Evolutionary conservation across 2,329 filamentous ascomycete species (phyloP).

Genomic region (Onygena corvina): DNA sequence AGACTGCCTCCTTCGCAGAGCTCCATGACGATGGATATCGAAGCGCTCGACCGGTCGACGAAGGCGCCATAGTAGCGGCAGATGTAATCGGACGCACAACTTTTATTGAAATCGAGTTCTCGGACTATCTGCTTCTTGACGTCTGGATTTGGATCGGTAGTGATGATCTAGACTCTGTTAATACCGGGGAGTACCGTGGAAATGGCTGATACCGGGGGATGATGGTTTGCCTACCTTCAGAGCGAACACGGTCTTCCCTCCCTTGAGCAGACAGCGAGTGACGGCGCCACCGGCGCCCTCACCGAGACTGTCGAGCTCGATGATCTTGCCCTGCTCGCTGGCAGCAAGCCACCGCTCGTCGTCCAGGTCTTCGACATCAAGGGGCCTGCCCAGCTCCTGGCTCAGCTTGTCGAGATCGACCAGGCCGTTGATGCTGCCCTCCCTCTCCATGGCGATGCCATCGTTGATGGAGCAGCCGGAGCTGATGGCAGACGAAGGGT

Average conservation of each 20-base stretch:
- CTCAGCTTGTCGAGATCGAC: constrained; percentile 68
- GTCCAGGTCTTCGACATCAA: constrained; percentile 89
- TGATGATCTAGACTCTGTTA: constrained; percentile 61
- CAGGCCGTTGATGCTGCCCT: constrained; percentile 65
- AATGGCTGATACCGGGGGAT: neutral
- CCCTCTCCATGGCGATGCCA: constrained; percentile 65
- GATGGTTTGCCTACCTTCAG: constrained; percentile 58
- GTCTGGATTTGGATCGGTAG: constrained; percentile 92
- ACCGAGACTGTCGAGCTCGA: constrained; percentile 77
- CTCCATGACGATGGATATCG: constrained; percentile 98
- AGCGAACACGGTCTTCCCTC: constrained; percentile 88
- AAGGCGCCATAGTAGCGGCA: constrained; percentile 97
- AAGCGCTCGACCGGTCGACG: constrained; percentile 87
- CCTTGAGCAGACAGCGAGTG: constrained; percentile 77
- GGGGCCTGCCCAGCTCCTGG: constrained; percentile 65
- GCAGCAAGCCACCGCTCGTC: constrained; percentile 93
- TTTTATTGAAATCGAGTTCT: constrained; percentile 95
- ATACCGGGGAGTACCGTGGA: constrained; percentile 9
- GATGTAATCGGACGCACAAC: constrained; percentile 89
- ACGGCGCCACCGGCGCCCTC: constrained; percentile 95
- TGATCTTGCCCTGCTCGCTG: constrained; percentile 74
- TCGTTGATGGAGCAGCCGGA: constrained; percentile 72
- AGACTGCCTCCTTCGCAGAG: constrained; percentile 95
- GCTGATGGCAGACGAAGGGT: constrained; percentile 78
- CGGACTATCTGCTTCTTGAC: constrained; percentile 97